Percentiles rank a stretch among this genome's conserved stretches.
Evolutionary conservation across 352 stramenopile genomes (phyloP).

Genomic region (Pythium rishiriense): DNA sequence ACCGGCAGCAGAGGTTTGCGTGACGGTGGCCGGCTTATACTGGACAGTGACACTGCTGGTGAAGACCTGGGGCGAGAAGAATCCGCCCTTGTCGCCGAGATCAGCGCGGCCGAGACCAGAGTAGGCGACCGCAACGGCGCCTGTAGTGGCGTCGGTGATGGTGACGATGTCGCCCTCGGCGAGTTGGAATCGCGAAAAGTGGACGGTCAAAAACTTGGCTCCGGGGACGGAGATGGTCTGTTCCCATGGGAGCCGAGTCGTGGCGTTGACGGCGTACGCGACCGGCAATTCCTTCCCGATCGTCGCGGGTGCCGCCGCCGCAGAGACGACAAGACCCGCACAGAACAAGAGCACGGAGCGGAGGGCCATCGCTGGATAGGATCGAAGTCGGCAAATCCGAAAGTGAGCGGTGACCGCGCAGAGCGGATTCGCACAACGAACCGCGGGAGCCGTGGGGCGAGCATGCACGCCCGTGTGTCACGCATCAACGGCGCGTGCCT

Average conservation of each 20-base stretch:
- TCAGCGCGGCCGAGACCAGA: slow-evolving; percentile 30
- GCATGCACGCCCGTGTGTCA: not conserved
- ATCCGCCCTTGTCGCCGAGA: slow-evolving; percentile 32
- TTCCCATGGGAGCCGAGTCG: slow-evolving; percentile 16
- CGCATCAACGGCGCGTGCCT: not conserved
- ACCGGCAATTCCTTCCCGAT: slow-evolving; percentile 28
- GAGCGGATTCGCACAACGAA: not conserved
- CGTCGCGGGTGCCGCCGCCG: slow-evolving; percentile 20
- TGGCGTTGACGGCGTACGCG: slow-evolving; percentile 32
- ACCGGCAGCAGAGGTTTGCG: not conserved
- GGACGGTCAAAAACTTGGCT: slow-evolving; percentile 43
- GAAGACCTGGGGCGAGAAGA: slow-evolving; percentile 35
- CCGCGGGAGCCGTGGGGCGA: not conserved
- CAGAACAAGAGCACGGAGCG: not conserved
- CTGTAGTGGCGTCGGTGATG: slow-evolving; percentile 27
- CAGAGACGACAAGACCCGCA: not conserved
- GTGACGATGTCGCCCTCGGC: slow-evolving; percentile 31
- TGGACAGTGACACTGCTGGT: slow-evolving; percentile 32
- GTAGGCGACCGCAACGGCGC: slow-evolving; percentile 30
- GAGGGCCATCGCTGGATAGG: not conserved
- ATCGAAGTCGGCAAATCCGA: not conserved
- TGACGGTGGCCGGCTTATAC: slow-evolving; percentile 26
- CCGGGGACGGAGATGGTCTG: slow-evolving; percentile 22
- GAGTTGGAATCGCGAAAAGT: slow-evolving; percentile 43
- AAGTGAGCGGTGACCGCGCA: not conserved